Conservation (phyloP, 352 stramenopile species). For the Phytophthora rubi region DNA sequence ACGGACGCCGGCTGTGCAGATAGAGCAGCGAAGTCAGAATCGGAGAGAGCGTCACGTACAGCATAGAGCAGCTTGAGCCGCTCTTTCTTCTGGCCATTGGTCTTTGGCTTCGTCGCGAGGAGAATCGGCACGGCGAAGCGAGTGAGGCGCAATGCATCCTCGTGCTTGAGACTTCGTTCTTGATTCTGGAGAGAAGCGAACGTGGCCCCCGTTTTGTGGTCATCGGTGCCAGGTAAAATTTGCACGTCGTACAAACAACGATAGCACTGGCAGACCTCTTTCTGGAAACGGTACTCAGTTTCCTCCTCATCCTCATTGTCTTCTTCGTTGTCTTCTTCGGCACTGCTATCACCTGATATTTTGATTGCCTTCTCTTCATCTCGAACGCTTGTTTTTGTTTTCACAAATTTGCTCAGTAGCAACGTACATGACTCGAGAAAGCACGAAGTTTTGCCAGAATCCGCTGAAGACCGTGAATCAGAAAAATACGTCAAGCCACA, state of each 20-base stretch:
- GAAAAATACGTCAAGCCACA: constrained; percentile 48
- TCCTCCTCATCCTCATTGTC: constrained; percentile 30
- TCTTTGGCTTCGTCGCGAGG: constrained; percentile 59
- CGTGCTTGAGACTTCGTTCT: constrained; percentile 25
- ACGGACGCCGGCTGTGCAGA: constrained; percentile 15
- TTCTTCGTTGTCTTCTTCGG: constrained; percentile 16
- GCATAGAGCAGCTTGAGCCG: constrained; percentile 68
- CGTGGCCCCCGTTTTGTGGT: constrained; percentile 63
- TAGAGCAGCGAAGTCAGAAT: constrained; percentile 31
- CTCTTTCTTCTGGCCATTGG: constrained; percentile 79
- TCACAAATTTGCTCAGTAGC: constrained; percentile 41
- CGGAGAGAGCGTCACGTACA: constrained; percentile 52
- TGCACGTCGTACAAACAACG: constrained; percentile 79
- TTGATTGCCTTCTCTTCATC: constrained; percentile 6
- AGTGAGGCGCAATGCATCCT: constrained; percentile 43
- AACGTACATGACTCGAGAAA: constrained; percentile 54
- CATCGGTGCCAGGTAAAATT: constrained; percentile 56
- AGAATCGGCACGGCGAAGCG: constrained; percentile 70
- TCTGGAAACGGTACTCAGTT: constrained; percentile 45
- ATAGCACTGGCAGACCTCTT: constrained; percentile 69
- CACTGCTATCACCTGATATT: constrained; percentile 9
- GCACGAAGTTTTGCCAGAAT: constrained; percentile 25
- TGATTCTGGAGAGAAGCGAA: constrained; percentile 43
- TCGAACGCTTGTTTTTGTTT: constrained; percentile 20
- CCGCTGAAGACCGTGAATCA: constrained; percentile 9